These are phyloP conservation scores for Aspergillus pseudonomiae DNA, from an alignment of 2,329 filamentous ascomycete genomes.

Conservation along the genomic window DNA sequence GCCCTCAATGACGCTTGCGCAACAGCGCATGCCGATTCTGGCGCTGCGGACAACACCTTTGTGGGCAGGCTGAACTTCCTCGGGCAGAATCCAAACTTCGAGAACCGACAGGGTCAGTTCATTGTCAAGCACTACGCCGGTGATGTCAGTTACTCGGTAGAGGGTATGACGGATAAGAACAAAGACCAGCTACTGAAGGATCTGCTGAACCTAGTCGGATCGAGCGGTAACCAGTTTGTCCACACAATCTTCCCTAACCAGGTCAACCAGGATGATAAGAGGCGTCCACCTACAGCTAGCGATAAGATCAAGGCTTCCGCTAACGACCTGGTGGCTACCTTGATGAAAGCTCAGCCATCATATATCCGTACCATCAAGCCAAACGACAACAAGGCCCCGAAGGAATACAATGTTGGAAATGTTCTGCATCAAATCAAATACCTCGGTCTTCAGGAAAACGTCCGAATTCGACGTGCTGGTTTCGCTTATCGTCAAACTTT, in stretches of 20 bases:
- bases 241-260: constrained; percentile 88
- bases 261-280: constrained; percentile 93
- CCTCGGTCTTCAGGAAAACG: constrained; percentile 98
- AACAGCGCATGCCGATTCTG: constrained; percentile 94
- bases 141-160: constrained; percentile 90
- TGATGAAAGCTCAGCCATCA: constrained; percentile 96
- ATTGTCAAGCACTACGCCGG: constrained; percentile 99
- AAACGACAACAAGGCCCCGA: constrained; percentile 96
- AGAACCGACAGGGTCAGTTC: constrained; percentile 90
- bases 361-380: constrained; percentile 99
- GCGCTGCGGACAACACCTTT: constrained; percentile 92
- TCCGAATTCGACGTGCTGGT: constrained; percentile 91
- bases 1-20: constrained; percentile 97
- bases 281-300: constrained; percentile 89
- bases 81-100: constrained; percentile 83
- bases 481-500: constrained; percentile 97
- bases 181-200: constrained; percentile 97
- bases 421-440: constrained; percentile 99
- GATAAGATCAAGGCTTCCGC: constrained; percentile 95
- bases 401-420: constrained; percentile 88
- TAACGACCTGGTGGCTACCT: constrained; percentile 88
- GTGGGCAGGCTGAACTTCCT: constrained; percentile 91
- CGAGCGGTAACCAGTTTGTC: constrained; percentile 82
- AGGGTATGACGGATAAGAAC: constrained; percentile 99
- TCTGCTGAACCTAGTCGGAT: constrained; percentile 80